Conservation (phyloP, 140 eudicot species). For the Stevia rebaudiana region DNA sequence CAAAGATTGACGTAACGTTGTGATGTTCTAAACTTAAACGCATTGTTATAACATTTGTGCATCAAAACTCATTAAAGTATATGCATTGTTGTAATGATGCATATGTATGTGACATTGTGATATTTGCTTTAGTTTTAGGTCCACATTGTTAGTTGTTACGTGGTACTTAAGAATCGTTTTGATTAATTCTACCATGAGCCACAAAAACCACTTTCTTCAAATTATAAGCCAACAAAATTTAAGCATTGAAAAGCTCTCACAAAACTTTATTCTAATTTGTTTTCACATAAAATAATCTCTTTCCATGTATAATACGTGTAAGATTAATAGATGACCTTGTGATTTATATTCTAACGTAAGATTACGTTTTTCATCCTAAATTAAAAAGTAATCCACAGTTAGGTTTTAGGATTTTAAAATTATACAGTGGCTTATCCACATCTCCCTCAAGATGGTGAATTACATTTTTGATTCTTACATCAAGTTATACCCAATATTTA, state of each 20-base stretch:
- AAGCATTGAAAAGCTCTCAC: not conserved
- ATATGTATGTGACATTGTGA: not conserved
- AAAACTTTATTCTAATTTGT: not conserved
- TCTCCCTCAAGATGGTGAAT: not conserved
- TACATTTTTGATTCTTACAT: not conserved
- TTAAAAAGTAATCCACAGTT: not conserved
- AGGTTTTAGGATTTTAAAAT: too few relatives aligned
- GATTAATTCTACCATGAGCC: conserved; percentile 8
- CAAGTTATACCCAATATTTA: not conserved
- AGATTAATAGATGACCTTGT: not conserved
- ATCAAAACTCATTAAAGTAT: too few relatives aligned
- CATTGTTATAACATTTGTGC: too few relatives aligned
- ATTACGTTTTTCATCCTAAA: not conserved
- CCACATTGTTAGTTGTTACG: conserved; percentile 21
- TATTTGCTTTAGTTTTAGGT: conserved; percentile 6
- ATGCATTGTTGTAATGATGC: too few relatives aligned
- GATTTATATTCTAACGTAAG: not conserved
- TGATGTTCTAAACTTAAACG: too few relatives aligned
- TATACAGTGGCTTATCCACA: conserved; percentile 5
- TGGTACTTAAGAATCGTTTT: conserved; percentile 15
- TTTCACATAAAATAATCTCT: not conserved
- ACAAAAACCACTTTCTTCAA: conserved; percentile 6
- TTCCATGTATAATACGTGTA: conserved; percentile 22
- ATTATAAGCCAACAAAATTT: conserved; percentile 7
- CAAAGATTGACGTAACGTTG: too few relatives aligned